A percentile compares a stretch with the other conserved stretches of the same genome.
phyloP scores from a whole-genome alignment of 2,329 filamentous ascomycete genomes.

The Hypomyces rosellus region DNA sequence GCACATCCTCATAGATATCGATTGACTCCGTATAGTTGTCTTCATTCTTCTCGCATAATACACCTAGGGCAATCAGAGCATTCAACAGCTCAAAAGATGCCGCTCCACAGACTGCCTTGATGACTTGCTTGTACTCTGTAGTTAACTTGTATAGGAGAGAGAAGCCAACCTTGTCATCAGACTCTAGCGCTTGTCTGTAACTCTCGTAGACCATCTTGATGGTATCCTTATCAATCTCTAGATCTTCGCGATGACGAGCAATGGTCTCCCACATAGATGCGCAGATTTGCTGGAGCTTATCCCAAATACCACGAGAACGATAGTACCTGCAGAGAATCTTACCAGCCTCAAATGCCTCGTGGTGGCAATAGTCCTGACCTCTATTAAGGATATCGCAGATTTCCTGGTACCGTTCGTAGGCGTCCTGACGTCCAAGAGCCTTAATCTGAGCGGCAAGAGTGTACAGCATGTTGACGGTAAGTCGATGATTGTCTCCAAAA shows the following conservation, averaged over 20 bases:
- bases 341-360: constrained; percentile 40
- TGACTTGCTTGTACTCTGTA: constrained; percentile 41
- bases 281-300: constrained; percentile 39
- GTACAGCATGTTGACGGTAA: constrained; percentile 31
- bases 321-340: constrained; percentile 39
- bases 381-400: constrained; percentile 30
- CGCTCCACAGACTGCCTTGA: constrained; percentile 31
- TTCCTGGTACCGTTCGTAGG: constrained; percentile 30
- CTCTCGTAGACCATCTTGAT: constrained; percentile 36
- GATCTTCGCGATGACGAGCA: constrained; percentile 30
- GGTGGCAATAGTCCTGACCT: constrained; percentile 26
- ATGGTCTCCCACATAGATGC: constrained; percentile 37
- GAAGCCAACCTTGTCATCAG: constrained; percentile 36
- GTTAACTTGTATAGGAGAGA: constrained; percentile 38
- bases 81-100: constrained; percentile 22
- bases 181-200: constrained; percentile 43
- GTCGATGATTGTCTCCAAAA: constrained; percentile 21
- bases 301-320: constrained; percentile 37
- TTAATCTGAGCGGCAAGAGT: constrained; percentile 17
- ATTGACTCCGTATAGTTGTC: constrained; percentile 39
- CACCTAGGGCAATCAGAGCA: constrained; percentile 34
- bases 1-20: constrained; percentile 38
- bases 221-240: constrained; percentile 34
- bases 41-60: constrained; percentile 39
- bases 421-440: constrained; percentile 25